Evolutionary conservation across 805 yeast species (phyloP).

Genomic region (Kazachstania psychrophila): DNA sequence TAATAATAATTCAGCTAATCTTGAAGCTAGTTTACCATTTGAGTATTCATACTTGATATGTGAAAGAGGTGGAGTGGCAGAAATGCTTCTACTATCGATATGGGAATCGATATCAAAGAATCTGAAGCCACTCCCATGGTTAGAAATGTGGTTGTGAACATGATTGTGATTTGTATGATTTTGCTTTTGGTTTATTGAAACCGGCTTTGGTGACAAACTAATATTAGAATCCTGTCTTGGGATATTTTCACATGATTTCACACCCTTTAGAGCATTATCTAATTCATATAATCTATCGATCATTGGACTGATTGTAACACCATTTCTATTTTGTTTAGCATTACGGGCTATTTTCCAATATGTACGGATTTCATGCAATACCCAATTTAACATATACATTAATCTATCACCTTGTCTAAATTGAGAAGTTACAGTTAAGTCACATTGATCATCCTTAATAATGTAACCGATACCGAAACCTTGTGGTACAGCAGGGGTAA

Average conservation of each 20-base stretch:
- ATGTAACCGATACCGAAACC: constrained; percentile 93
- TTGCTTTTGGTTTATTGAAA: neutral
- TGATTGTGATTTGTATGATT: neutral
- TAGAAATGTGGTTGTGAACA: constrained; percentile 1
- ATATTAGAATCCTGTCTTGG: neutral
- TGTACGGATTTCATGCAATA: constrained; percentile 49
- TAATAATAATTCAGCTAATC: constrained; percentile 12
- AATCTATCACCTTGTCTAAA: constrained; percentile 78
- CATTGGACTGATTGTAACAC: constrained; percentile 23
- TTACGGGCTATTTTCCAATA: constrained; percentile 29
- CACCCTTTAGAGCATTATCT: constrained; percentile 28
- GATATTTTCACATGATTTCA: neutral
- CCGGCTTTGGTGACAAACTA: neutral
- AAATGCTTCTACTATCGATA: constrained; percentile 20
- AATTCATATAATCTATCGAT: constrained; percentile 29
- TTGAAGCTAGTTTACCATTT: constrained; percentile 11
- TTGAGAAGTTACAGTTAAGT: constrained; percentile 78
- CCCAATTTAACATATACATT: constrained; percentile 62
- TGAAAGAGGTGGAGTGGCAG: constrained; percentile 12
- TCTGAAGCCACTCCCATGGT: constrained; percentile 14
- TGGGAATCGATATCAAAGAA: constrained; percentile 23
- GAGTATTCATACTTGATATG: constrained; percentile 1
- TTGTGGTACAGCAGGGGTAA: constrained; percentile 79
- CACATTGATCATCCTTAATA: constrained; percentile 69
- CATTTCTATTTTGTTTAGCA: constrained; percentile 8